Evolutionary conservation across 805 yeast genomes (phyloP).

Genomic region (Ogataea nakhonphanomensis): DNA sequence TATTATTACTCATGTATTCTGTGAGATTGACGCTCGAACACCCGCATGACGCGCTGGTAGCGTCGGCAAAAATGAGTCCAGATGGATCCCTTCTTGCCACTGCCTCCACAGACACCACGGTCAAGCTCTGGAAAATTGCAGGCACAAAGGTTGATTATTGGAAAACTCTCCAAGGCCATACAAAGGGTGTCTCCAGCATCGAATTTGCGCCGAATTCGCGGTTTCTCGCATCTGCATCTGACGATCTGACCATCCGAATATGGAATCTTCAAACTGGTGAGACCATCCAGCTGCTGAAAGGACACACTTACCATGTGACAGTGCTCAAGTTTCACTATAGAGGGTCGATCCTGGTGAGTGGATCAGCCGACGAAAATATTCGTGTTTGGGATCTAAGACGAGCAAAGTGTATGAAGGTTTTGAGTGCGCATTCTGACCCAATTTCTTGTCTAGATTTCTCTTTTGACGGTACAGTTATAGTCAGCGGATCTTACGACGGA

Average conservation of each 20-base stretch:
- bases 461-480: slow-evolving; percentile 76
- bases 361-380: slow-evolving; percentile 87
- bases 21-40: slow-evolving; percentile 2
- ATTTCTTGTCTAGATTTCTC: slow-evolving; percentile 72
- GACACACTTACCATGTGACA: slow-evolving; percentile 85
- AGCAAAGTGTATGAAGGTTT: slow-evolving; percentile 68
- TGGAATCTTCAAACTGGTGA: slow-evolving; percentile 59
- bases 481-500: slow-evolving; percentile 89
- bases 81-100: slow-evolving; percentile 57
- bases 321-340: slow-evolving; percentile 64
- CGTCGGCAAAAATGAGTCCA: slow-evolving; percentile 59
- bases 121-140: slow-evolving; percentile 52
- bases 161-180: slow-evolving; percentile 52
- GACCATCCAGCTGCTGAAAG: slow-evolving; percentile 50
- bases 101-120: slow-evolving; percentile 53
- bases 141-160: slow-evolving; percentile 30
- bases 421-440: slow-evolving; percentile 93
- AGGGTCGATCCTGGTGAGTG: slow-evolving; percentile 77
- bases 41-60: slow-evolving; percentile 25
- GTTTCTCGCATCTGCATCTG: slow-evolving; percentile 79
- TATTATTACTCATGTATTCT: slow-evolving; percentile 10
- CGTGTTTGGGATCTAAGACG: slow-evolving; percentile 81
- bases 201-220: slow-evolving; percentile 74
- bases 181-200: slow-evolving; percentile 68
- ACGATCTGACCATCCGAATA: slow-evolving; percentile 74